Base-by-base conservation (phyloP, 805 yeast genomes). In the Priceomyces melissophilus region DNA sequence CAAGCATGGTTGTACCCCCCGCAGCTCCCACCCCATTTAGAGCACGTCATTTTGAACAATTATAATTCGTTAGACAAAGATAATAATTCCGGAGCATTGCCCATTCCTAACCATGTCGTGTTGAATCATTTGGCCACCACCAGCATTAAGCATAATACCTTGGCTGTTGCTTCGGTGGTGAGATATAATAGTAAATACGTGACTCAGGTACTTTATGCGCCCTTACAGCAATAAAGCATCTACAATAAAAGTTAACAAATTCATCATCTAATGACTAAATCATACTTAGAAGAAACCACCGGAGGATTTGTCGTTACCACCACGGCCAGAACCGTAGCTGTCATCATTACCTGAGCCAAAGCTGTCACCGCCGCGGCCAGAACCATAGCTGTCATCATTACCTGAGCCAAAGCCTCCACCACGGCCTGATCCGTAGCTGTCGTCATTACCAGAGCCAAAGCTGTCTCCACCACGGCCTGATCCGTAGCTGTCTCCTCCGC, bases 91-190 rank as follows among this genome's bases (percentile, higher is more conserved):
- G 95, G 96, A 41, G 95, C 95, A 1, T 67, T 89, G 50, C 93
- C 95, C 8, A 88, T 89, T 42, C 98, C 98, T 10, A 88, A 90
- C 58, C 97, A 90, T 59, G 98, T 90, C 42, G 95, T 90, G 16
- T 69, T 90, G 53, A 90, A 90, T 58, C 98, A 90, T 62, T 70
- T 90, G 62, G 96, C 96, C n/a, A 90, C 97, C 6, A 88, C 96
- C 9, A 83, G 93, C 48, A 90, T 90, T 54, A 88, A 90, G 57
- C 96, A 90, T 57, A 89, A 88, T 60, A 91, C 96, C 0, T 71
- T 90, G 43, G 95, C 97, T 6, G 97, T 90, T 35, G 96, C 96
- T 2, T 81, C 89, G 31, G 87, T 90, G 14, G 90, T 87, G 28
- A 75, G 97, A 58, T 90, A 90, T 67, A 82, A 85, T 60, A 75